Evolutionary conservation across 2,329 filamentous ascomycete species (phyloP).

Genomic region (Phialophora macrospora): DNA sequence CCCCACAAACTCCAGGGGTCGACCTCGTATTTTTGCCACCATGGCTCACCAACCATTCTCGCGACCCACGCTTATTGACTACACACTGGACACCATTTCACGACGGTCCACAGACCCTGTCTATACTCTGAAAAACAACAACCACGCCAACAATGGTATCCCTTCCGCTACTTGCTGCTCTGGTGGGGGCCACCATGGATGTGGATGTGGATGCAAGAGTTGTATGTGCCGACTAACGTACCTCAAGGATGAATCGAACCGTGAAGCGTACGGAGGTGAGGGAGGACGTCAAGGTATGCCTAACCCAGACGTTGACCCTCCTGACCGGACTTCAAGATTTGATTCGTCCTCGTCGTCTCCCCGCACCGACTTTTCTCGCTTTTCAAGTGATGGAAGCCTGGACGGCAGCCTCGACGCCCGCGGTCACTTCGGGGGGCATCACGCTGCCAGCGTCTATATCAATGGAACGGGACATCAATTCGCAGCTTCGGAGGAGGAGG

Average conservation of each 20-base stretch:
- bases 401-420: conserved; percentile 23
- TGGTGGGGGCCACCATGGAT: conserved; percentile 18
- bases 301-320: conserved; percentile 11
- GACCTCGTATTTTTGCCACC: conserved; percentile 19
- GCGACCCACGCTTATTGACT: conserved; percentile 6
- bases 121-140: conserved; percentile 5
- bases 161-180: conserved; percentile 13
- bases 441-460: neutral
- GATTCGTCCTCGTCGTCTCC: conserved; percentile 16
- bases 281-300: conserved; percentile 16
- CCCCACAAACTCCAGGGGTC: conserved; percentile 23
- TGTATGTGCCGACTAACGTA: conserved; percentile 21
- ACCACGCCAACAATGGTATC: conserved; percentile 2
- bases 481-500: neutral
- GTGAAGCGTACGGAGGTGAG: conserved; percentile 13
- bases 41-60: conserved; percentile 19
- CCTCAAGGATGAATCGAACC: conserved; percentile 22
- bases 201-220: conserved; percentile 23
- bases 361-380: conserved; percentile 11
- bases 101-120: conserved; percentile 14
- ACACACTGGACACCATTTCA: neutral
- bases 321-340: conserved; percentile 5
- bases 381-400: conserved; percentile 16
- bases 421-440: conserved; percentile 13
- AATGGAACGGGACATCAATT: neutral